Conservation (phyloP, 257 asterid species). For the Fraxinus quadrangulata region DNA sequence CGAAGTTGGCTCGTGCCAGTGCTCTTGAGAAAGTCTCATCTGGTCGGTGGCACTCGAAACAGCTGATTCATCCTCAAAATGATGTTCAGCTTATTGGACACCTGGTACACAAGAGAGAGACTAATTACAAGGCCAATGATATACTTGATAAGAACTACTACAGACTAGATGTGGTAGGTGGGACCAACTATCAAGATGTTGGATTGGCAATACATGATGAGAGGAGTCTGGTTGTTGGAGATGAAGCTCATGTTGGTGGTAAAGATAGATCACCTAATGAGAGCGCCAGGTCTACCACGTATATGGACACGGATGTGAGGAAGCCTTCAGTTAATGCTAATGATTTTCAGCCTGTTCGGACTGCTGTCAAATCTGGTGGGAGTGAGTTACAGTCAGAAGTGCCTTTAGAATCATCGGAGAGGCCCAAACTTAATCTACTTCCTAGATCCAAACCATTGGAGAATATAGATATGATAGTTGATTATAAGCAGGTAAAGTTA, state of each 20-base stretch:
- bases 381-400: conserved; percentile 42
- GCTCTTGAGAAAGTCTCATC: conserved; percentile 92
- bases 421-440: conserved; percentile 82
- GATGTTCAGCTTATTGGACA: conserved; percentile 50
- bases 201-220: conserved; percentile 45
- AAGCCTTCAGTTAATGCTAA: conserved; percentile 29
- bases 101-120: conserved; percentile 41
- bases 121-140: conserved; percentile 32
- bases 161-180: conserved; percentile 38
- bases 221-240: conserved; percentile 53
- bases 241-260: conserved; percentile 43
- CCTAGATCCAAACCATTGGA: conserved; percentile 94
- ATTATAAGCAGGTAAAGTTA: conserved; percentile 53
- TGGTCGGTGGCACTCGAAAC: conserved; percentile 90
- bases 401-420: conserved; percentile 60
- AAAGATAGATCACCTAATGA: conserved; percentile 49
- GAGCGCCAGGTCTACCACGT: conserved; percentile 39
- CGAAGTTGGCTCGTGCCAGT: conserved; percentile 85
- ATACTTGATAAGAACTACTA: conserved; percentile 32
- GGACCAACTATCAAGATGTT: conserved; percentile 37
- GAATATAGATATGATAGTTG: conserved; percentile 41
- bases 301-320: conserved; percentile 50
- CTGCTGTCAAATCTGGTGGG: conserved; percentile 38
- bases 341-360: conserved; percentile 37
- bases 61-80: conserved; percentile 41